Base-by-base conservation (phyloP, 2,329 filamentous ascomycete genomes). In the Stagonosporopsis cucurbitacearum region DNA sequence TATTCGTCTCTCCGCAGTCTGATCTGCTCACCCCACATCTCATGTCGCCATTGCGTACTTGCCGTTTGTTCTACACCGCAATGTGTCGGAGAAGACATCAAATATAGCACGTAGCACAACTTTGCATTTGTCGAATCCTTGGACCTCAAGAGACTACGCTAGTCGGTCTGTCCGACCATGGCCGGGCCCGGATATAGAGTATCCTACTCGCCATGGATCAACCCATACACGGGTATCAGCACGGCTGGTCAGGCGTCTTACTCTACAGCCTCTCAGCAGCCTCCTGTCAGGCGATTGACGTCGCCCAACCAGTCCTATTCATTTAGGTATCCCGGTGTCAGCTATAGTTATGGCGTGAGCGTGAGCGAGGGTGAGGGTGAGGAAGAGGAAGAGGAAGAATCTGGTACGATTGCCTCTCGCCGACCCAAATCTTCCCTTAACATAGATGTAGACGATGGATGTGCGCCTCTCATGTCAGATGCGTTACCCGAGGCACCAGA, bases 1-100 rank as follows among this genome's bases (percentile, higher is more conserved):
- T 45, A 72, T 74, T 72, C 70, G 70, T 65, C 67, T 66, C 71
- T 71, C 71, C 67, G 58, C 69, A 68, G 54, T 66, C 60, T 60
- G 61, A 65, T 67, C 63, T 59, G 58, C 62, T 59, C 62, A 66
- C 66, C 67, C 69, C 71, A 74, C 71, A 68, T 74, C 67, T 62
- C 60, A 72, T 70, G 66, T 70, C 59, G 65, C 70, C 58, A 72
- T 69, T 73, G 67, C 64, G 54, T 62, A 55, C 61, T 63, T 66
- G 20, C 52, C 59, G 45, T 62, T 62, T 63, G 56, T 64, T 67
- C 56, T 66, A 67, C 62, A 59, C 68, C 58, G 62, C 61, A 64
- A 75, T 75, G 72, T 68, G 66, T 61, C 59, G 50, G 59, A 60
- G 58, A 58, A 63, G 57, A 63, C 57, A 43, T 65, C 65, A 64